Evolutionary conservation across 2,329 filamentous ascomycete species (phyloP).

Genomic region (Periconia sp.): DNA sequence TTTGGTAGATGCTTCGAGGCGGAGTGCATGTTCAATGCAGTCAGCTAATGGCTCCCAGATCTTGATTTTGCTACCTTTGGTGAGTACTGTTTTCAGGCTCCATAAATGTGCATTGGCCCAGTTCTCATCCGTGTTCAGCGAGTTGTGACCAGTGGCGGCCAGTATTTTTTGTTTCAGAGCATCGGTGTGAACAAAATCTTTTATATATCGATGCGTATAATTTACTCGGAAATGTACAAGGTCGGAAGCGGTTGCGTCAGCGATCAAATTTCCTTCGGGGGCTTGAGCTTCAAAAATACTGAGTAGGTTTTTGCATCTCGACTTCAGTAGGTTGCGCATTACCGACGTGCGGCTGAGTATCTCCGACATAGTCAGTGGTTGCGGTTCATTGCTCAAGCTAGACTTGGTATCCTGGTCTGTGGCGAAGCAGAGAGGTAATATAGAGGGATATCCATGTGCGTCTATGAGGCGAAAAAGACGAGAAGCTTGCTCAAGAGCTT

Average conservation of each 20-base stretch:
- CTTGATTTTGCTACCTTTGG: slow-evolving; percentile 5
- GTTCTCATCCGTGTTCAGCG: slow-evolving; percentile 18
- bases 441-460: slow-evolving; percentile 18
- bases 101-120: slow-evolving; percentile 30
- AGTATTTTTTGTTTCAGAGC: slow-evolving; percentile 10
- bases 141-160: slow-evolving; percentile 5
- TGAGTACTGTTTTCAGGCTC: slow-evolving; percentile 20
- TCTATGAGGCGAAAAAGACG: slow-evolving; percentile 27
- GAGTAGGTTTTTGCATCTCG: slow-evolving; percentile 24
- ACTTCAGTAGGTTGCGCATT: slow-evolving; percentile 19
- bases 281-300: slow-evolving; percentile 21
- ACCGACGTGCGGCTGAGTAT: slow-evolving; percentile 16
- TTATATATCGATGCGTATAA: slow-evolving; percentile 28
- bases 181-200: slow-evolving; percentile 21
- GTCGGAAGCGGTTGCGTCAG: slow-evolving; percentile 3
- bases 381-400: slow-evolving; percentile 19
- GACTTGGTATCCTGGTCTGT: slow-evolving; percentile 19
- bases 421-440: slow-evolving; percentile 29
- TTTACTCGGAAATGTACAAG: slow-evolving; percentile 21
- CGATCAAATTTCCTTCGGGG: slow-evolving; percentile 5
- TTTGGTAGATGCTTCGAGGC: slow-evolving; percentile 13
- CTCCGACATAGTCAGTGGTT: slow-evolving; percentile 20
- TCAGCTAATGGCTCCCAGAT: slow-evolving; percentile 23
- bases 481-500: slow-evolving; percentile 19
- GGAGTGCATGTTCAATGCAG: slow-evolving; percentile 23